Conservation (phyloP, 2,329 filamentous ascomycete genomes). For the Acrocalymma vagum region DNA sequence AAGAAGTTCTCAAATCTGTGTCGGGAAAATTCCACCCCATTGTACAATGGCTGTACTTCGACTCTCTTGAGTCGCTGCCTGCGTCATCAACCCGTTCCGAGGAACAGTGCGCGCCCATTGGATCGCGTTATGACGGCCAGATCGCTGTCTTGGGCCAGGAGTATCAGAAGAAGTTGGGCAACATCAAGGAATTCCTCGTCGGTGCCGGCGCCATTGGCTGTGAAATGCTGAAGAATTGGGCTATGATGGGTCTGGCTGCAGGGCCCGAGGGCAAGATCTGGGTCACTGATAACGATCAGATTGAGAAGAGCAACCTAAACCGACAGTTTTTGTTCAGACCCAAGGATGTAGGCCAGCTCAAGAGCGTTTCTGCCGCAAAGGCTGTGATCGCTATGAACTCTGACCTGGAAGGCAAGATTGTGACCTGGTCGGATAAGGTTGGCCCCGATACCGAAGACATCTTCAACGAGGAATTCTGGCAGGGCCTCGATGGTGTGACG, state of each 20-base stretch:
- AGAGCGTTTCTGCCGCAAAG: slow-evolving; percentile 91
- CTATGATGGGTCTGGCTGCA: slow-evolving; percentile 93
- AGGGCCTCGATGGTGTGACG: slow-evolving; percentile 85
- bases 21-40: slow-evolving; percentile 98
- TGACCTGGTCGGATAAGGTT: slow-evolving; percentile 86
- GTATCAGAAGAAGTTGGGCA: slow-evolving; percentile 92
- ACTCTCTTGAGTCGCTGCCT: slow-evolving; percentile 95
- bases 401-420: slow-evolving; percentile 85
- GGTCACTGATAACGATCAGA: slow-evolving; percentile 97
- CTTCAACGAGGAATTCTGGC: slow-evolving; percentile 95
- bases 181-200: slow-evolving; percentile 91
- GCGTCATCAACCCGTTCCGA: slow-evolving; percentile 77
- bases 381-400: slow-evolving; percentile 98
- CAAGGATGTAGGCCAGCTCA: slow-evolving; percentile 92
- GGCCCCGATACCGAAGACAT: slow-evolving; percentile 90
- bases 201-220: slow-evolving; percentile 97
- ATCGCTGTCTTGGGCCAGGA: slow-evolving; percentile 95
- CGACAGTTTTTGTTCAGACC: slow-evolving; percentile 94
- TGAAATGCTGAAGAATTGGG: slow-evolving; percentile 99
- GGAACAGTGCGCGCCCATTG: slow-evolving; percentile 85
- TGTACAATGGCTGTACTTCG: slow-evolving; percentile 95
- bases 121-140: slow-evolving; percentile 92
- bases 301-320: slow-evolving; percentile 98
- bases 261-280: slow-evolving; percentile 89
- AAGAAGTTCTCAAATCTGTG: slow-evolving; percentile 95